Evolutionary conservation across 768 basidiomycete species (phyloP), one percentile per base, ranked within the genome.

Genomic region (Leccinum subgranulosum): DNA sequence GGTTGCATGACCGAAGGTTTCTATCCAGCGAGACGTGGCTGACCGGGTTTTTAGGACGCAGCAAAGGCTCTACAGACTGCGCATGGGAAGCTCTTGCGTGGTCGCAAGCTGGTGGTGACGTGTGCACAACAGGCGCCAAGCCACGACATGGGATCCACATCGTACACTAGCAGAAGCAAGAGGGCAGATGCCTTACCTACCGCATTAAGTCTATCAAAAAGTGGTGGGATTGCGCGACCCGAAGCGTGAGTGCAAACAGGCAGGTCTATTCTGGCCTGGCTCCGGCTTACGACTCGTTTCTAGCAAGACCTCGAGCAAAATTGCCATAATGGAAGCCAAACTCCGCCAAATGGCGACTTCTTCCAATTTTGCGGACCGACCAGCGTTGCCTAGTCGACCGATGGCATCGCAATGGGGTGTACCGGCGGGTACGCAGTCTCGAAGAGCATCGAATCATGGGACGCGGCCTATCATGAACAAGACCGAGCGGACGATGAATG

Each of bases 301-400:
- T 55, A 65, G 65, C 48, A 95, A 91, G 51, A 94, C 92, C 2
- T 76, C 81, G 46, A 86, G 85, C 64, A 97, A 98, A 74, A 99
- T 99, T 64, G 94, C 94, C 8, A 83, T 88, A 66, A 89, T 98
- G 81, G 97, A 99, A 74, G 96, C 96, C 3, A 99, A 99, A 73
- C 78, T 99, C 23, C 82, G 85, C 17, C 84, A 92, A 60, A 85
- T 97, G 82, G 84, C 85, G 64, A 69, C 58, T 55, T 69, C 65
- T 14, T 64, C 64, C 1, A 25, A 60, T 2, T 66, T 66, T 27
- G 39, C 50, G 0, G 68, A 70, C 28, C 58, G 58, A 54, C 61
- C 69, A 15, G 57, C 50, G 14, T 46, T 72, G 8, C 70, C 70
- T 10, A 54, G 19, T 15, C 72, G 60, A 50, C 70, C 72, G 1